These are phyloP conservation scores for Podaxis sp. DNA, from an alignment of 768 basidiomycete genomes.

Conservation along the genomic window DNA sequence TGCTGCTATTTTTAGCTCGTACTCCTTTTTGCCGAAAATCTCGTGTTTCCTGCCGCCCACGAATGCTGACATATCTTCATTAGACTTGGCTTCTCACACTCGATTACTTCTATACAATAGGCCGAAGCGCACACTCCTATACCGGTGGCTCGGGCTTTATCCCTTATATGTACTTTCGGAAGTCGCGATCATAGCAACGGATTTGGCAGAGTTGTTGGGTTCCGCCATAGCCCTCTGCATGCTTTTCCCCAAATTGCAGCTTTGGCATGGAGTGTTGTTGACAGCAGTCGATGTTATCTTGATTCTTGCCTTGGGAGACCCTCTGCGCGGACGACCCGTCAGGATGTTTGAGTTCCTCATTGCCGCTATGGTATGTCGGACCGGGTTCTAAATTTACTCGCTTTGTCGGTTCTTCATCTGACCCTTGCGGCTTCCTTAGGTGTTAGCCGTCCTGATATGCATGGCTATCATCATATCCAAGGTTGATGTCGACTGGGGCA, in stretches of 20 bases:
- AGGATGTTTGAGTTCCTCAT: constrained; percentile 67
- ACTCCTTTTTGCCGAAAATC: neutral
- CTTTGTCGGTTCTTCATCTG: neutral
- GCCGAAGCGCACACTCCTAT: constrained; percentile 50
- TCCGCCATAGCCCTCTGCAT: constrained; percentile 78
- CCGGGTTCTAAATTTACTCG: neutral
- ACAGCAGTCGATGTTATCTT: constrained; percentile 67
- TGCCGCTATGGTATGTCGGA: constrained; percentile 46
- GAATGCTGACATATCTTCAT: constrained; percentile 11
- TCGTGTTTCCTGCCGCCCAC: neutral
- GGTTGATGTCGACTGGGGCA: constrained; percentile 65
- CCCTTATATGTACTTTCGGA: constrained; percentile 64
- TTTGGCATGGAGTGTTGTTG: constrained; percentile 69
- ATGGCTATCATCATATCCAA: constrained; percentile 74
- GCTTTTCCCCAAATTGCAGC: constrained; percentile 61
- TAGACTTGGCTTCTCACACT: constrained; percentile 53
- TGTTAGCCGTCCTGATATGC: constrained; percentile 69
- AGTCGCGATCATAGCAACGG: constrained; percentile 71
- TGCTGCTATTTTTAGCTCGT: neutral
- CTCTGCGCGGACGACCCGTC: constrained; percentile 60
- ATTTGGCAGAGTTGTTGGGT: constrained; percentile 78
- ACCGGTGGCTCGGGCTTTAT: constrained; percentile 57
- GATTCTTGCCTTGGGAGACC: constrained; percentile 69
- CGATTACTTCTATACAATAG: constrained; percentile 63
- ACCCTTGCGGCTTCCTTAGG: constrained; percentile 28